Conservation (phyloP, 2,329 filamentous ascomycete genomes). For the Dothideomycetes sp. region DNA sequence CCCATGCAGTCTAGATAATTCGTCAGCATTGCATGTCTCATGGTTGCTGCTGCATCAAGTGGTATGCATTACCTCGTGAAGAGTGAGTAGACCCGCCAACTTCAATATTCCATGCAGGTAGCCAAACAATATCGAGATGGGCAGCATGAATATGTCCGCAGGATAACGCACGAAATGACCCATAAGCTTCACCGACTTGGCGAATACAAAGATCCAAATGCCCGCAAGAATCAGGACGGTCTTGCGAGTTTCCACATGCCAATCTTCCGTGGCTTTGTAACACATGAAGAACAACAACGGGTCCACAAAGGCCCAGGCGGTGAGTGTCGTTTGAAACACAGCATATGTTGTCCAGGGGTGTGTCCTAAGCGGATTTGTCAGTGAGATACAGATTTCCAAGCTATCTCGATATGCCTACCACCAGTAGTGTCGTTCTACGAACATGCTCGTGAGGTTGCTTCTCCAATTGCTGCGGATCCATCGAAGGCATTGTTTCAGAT, state of each 20-base stretch:
- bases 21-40: background rate
- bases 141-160: slow-evolving; percentile 66
- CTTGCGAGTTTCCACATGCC: slow-evolving; percentile 21
- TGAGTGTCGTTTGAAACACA: slow-evolving; percentile 84
- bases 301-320: slow-evolving; percentile 78
- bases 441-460: slow-evolving; percentile 85
- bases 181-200: slow-evolving; percentile 83
- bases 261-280: slow-evolving; percentile 52
- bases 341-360: slow-evolving; percentile 93
- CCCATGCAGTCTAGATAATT: slow-evolving; percentile 71
- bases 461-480: slow-evolving; percentile 98
- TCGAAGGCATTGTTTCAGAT: slow-evolving; percentile 82
- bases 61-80: slow-evolving; percentile 48
- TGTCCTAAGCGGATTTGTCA: slow-evolving; percentile 45
- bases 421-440: slow-evolving; percentile 75
- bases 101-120: slow-evolving; percentile 92
- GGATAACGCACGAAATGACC: slow-evolving; percentile 80
- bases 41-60: background rate
- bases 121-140: slow-evolving; percentile 80
- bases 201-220: slow-evolving; percentile 65
- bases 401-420: slow-evolving; percentile 68
- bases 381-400: no score
- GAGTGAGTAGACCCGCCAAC: slow-evolving; percentile 72
- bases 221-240: slow-evolving; percentile 50
- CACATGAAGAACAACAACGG: slow-evolving; percentile 58